Base-by-base conservation (phyloP, 495 filamentous ascomycete species). In the Daldinia caldariorum region DNA sequence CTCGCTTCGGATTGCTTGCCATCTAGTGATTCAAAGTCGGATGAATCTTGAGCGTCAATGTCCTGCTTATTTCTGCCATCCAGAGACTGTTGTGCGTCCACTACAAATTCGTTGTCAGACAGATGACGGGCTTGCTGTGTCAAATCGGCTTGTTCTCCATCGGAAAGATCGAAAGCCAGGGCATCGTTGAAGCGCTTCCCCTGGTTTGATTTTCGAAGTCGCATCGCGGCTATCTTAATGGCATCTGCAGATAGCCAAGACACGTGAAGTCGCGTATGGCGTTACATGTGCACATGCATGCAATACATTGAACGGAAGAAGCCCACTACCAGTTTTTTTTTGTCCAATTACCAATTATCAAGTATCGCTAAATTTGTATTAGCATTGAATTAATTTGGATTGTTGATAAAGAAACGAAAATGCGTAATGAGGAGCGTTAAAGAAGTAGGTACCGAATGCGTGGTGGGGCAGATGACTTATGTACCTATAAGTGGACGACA, bases 191-290 rank as follows among this genome's bases (percentile, higher is more conserved):
- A 70, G 2, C 35, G 70, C 47, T 72, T 77, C 29, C 54, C 47
- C 35, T 62, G 59, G 34, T 77, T 73, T 56, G 72, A 73, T 57
- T 73, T 61, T 58, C 73, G 67, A 61, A 73, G 75, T 37, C 58
- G 61, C 75, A 77, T 77, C 14, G 26, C 70, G 56, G 16, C 32
- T 32, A 16, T 53, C 13, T 53, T 14, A 16, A 12, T 5, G 13
- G 50, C 13, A 16, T 32, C 13, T 53, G 31, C 3, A 29, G n/a
- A n/a, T n/a, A n/a, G 20, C 49, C 49, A 53, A 53, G 49, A 47
- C 2, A 47, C 43, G 9, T 22, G 9, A 9, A 47, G 43, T 22
- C 18, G 43, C 18, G 18, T 47, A 47, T 22, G 18, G 5, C 4
- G 20, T 22, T 12, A 47, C 18, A 26, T 26, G 26, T 53, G 50